Evolutionary conservation across 1,284 basidiomycete genomes (phyloP), one percentile per base, ranked within the genome.

Genomic region (Tilletiopsis washingtonensis): DNA sequence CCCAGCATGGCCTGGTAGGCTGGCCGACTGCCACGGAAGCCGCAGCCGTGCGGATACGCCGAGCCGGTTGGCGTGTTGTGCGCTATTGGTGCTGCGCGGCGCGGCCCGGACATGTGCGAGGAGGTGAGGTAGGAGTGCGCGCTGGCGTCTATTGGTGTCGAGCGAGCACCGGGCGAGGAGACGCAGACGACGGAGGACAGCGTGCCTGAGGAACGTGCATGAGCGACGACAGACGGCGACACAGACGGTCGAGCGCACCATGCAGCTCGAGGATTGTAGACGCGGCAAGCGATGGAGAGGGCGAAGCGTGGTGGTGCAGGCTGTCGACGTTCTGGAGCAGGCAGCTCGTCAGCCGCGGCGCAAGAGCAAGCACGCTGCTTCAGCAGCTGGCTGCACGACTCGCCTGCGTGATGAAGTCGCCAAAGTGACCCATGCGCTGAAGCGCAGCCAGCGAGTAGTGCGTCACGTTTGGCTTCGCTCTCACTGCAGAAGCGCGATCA

Each of bases 191-290:
- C 58, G 32, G 51, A 40, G 32, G 53, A 51, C 9, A 53, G 47
- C 14, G 46, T 53, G 14, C 54, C 39, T 41, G 32, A 9, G 19
- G 19, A 23, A 24, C 11, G 17, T 32, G 24, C 11, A 6, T 7
- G 17, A 11, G 12, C 9, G n/a, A 15, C 37, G n/a, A 47, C 58
- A 60, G 1, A 54, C 48, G 0, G 57, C 53, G 23, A 34, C 12
- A 3, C 32, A 12, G 12, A 17, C 32, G 32, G 12, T 34, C 12
- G 32, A 34, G 32, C 32, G 59, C 58, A 15, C 68, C 72, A 40
- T 74, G 72, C 25, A 74, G 55, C 45, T 74, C 72, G 15, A 71
- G 45, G n/a, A 72, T 73, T 1, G 59, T 54, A 17, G 52, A 45
- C 0, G 58, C 58, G 14, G 64, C 61, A 0, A 63, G 45, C 5